Conservation (phyloP, 345 rosid genomes). For the Jatropha curcas region DNA sequence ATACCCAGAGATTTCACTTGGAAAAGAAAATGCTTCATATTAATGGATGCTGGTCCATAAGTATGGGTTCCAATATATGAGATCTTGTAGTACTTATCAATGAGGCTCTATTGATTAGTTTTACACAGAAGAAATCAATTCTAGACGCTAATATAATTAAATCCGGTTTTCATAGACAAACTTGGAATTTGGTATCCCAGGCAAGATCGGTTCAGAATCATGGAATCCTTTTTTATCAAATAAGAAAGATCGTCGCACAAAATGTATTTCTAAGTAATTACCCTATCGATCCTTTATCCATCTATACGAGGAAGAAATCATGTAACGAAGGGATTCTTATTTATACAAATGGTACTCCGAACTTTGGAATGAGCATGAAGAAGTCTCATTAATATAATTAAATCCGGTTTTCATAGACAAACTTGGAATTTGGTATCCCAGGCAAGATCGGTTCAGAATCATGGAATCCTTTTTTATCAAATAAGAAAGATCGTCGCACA, state of each 20-base stretch:
- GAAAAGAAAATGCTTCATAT: not conserved
- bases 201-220: not conserved
- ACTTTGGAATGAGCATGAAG: no score
- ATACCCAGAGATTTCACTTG: not conserved
- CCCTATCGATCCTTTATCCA: no score
- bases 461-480: not conserved
- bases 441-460: not conserved
- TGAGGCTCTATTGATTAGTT: not conserved
- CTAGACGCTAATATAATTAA: not conserved
- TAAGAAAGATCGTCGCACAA: not conserved
- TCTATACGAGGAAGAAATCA: no score
- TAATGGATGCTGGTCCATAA: not conserved
- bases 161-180: not conserved
- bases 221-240: not conserved
- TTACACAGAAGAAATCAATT: not conserved
- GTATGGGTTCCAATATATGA: not conserved
- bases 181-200: not conserved
- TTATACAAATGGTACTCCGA: no score
- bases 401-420: not conserved
- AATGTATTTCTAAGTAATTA: not conserved
- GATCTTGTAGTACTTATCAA: not conserved
- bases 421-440: not conserved
- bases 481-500: not conserved
- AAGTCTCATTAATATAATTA: constrained; percentile 3
- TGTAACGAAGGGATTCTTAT: no score